These are phyloP conservation scores for Solanum habrochaites DNA, from an alignment of 257 asterid species.

Conservation along the genomic window DNA sequence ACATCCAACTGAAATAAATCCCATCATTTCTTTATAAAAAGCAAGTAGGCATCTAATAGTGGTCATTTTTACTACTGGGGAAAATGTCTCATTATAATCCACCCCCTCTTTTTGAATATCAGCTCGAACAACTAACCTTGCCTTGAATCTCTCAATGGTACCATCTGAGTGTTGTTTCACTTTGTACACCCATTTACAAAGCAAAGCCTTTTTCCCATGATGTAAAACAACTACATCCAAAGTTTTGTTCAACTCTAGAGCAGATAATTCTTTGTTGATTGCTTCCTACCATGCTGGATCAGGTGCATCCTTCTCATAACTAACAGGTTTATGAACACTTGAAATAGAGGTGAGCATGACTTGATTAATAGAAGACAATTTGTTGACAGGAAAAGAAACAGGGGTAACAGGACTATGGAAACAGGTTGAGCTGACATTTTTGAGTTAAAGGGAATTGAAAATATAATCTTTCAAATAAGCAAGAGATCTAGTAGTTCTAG, in stretches of 20 bases:
- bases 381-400: too few relatives aligned
- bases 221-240: background rate
- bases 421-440: too few relatives aligned
- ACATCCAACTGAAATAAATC: too few relatives aligned
- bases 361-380: background rate
- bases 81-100: too few relatives aligned
- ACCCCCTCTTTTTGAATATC: too few relatives aligned
- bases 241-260: background rate
- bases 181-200: background rate
- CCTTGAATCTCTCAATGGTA: background rate
- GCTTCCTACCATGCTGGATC: background rate
- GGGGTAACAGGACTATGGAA: background rate
- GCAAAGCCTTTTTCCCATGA: background rate
- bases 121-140: background rate
- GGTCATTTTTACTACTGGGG: too few relatives aligned
- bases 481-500: background rate
- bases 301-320: background rate
- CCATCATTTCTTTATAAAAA: too few relatives aligned
- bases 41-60: too few relatives aligned
- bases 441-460: background rate
- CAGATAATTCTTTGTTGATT: background rate
- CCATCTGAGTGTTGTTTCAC: background rate
- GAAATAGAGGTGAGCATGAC: background rate
- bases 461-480: background rate
- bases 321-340: background rate